phyloP scores from a whole-genome alignment of 139 green algal species.

The Auxenochlorella protothecoides region DNA sequence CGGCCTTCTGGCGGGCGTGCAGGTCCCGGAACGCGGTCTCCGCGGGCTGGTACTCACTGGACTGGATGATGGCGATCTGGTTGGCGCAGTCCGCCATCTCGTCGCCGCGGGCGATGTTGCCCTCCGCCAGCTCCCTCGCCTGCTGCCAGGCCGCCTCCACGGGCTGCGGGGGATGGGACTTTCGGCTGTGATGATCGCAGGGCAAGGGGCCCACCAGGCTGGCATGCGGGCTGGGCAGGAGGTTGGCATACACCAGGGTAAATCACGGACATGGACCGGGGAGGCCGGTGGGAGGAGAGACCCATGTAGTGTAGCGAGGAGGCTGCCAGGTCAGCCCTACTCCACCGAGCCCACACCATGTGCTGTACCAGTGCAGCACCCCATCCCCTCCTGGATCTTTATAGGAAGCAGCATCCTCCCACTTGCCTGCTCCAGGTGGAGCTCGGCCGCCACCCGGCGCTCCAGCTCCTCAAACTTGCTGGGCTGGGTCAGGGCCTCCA shows the following conservation, averaged over 20 bases:
- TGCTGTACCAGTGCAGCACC: background rate
- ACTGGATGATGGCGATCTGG: conserved; percentile 56
- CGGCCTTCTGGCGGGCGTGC: conserved; percentile 30
- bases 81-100: conserved; percentile 41
- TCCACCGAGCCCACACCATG: background rate
- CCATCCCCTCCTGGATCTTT: too few species aligned
- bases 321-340: background rate
- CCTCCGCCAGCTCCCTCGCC: conserved; percentile 9
- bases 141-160: background rate
- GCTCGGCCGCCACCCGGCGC: background rate
- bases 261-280: too few species aligned
- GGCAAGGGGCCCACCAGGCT: background rate
- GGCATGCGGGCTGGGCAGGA: too few species aligned
- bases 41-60: conserved; percentile 36
- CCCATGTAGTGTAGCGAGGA: too few species aligned
- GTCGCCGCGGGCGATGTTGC: conserved; percentile 33
- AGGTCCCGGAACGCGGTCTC: conserved; percentile 41
- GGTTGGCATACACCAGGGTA: too few species aligned
- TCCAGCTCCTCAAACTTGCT: conserved; percentile 23
- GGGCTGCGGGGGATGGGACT: background rate
- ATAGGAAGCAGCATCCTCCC: too few species aligned
- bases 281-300: too few species aligned
- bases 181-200: background rate
- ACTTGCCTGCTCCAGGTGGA: too few species aligned
- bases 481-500: conserved; percentile 27